phyloP scores from a whole-genome alignment of 148 eudicot species.

The Heliosperma pusillum region DNA sequence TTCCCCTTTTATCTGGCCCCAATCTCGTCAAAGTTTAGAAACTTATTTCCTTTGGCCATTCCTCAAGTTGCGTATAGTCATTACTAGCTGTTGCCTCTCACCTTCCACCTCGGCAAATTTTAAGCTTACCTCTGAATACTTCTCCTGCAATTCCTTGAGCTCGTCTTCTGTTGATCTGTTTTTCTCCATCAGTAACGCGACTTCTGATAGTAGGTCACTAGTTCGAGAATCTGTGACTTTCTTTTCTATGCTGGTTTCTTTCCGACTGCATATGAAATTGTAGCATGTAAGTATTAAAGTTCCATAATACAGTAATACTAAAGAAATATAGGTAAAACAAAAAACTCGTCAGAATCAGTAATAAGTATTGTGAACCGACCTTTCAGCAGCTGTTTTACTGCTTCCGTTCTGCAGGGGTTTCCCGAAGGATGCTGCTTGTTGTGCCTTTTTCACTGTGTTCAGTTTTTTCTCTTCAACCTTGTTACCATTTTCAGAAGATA shows the following conservation, averaged over 20 bases:
- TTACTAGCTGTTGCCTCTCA: constrained; percentile 62
- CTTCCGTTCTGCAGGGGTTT: constrained; percentile 33
- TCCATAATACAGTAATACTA: background rate
- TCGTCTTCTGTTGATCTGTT: constrained; percentile 62
- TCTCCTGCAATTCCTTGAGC: constrained; percentile 82
- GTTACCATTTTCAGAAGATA: constrained; percentile 34
- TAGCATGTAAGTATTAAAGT: background rate
- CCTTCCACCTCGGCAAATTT: constrained; percentile 99
- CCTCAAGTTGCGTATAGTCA: constrained; percentile 64
- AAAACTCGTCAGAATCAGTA: constrained; percentile 3
- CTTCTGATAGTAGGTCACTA: constrained; percentile 41
- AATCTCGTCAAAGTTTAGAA: background rate
- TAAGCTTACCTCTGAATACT: constrained; percentile 87
- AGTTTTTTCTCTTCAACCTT: constrained; percentile 35
- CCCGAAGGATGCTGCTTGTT: constrained; percentile 25
- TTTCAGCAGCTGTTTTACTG: constrained; percentile 29
- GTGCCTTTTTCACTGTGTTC: constrained; percentile 26
- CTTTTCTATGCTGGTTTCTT: constrained; percentile 29
- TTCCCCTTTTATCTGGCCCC: background rate
- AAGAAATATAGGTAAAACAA: background rate
- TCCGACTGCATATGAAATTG: constrained; percentile 29
- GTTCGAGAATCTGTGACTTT: constrained; percentile 22
- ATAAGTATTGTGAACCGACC: constrained; percentile 23
- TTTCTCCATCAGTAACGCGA: constrained; percentile 47
- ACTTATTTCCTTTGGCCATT: constrained; percentile 56